These are phyloP conservation scores for Exophiala viscosa DNA, from an alignment of 2,329 filamentous ascomycete species.

Conservation along the genomic window DNA sequence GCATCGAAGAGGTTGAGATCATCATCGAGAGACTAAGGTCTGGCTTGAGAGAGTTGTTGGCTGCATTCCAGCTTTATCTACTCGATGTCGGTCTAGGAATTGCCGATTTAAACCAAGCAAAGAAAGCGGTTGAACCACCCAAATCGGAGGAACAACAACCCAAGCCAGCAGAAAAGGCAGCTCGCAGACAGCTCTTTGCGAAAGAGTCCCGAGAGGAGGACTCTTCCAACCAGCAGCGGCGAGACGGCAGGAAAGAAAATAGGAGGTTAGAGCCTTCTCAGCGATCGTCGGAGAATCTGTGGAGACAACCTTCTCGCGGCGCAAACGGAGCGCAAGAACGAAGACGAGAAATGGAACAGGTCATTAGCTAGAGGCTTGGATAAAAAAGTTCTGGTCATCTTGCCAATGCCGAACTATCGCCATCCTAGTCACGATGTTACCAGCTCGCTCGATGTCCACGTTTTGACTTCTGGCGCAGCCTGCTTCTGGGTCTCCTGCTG, in stretches of 20 bases:
- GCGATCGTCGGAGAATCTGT: neutral
- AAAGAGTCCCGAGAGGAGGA: slow-evolving; percentile 4
- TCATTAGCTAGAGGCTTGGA: slow-evolving; percentile 8
- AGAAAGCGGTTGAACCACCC: slow-evolving; percentile 52
- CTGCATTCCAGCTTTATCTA: slow-evolving; percentile 71
- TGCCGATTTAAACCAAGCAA: slow-evolving; percentile 70
- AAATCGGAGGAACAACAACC: slow-evolving; percentile 7
- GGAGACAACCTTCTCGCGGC: neutral
- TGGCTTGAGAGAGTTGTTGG: slow-evolving; percentile 63
- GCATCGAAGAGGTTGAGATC: slow-evolving; percentile 62
- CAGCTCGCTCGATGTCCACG: slow-evolving; percentile 33
- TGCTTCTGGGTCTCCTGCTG: slow-evolving; percentile 36
- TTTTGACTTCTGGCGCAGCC: slow-evolving; percentile 53
- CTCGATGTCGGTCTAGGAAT: slow-evolving; percentile 65
- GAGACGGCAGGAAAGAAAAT: neutral
- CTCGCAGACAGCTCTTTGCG: slow-evolving; percentile 9
- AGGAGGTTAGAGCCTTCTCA: slow-evolving; percentile 3
- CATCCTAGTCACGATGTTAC: slow-evolving; percentile 3
- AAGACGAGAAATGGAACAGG: slow-evolving; percentile 24
- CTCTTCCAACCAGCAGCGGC: neutral
- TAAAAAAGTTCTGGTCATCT: neutral
- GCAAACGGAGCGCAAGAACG: slow-evolving; percentile 5
- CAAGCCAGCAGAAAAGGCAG: slow-evolving; percentile 2
- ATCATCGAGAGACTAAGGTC: slow-evolving; percentile 63
- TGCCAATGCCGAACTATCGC: neutral